These are phyloP conservation scores for Aspergillus sparsus DNA, from an alignment of 495 filamentous ascomycete genomes.

Conservation along the genomic window DNA sequence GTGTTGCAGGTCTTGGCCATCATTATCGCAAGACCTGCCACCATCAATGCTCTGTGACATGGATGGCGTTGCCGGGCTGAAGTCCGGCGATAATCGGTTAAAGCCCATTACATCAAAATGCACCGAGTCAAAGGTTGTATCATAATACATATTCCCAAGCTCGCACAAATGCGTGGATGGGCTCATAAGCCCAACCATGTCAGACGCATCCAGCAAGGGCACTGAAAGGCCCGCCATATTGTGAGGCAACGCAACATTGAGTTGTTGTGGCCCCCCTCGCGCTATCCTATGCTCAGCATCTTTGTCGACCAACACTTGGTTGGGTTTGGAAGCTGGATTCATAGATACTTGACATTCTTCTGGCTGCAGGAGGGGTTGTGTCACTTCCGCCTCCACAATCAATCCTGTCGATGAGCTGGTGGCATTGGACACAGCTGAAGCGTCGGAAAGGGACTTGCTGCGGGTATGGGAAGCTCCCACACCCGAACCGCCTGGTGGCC, in stretches of 20 bases:
- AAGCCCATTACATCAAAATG: conserved; percentile 1
- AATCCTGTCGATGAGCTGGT: not conserved
- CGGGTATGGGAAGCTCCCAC: not conserved
- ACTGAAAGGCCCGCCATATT: not conserved
- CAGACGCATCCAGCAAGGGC: not conserved
- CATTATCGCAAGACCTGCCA: not conserved
- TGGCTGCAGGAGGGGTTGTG: not conserved
- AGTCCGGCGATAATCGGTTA: not conserved
- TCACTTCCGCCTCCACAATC: not conserved
- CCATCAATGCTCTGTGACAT: not conserved
- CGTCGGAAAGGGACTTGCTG: not conserved
- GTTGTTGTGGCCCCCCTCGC: not conserved
- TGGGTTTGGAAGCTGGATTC: not conserved
- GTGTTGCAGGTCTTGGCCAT: not conserved
- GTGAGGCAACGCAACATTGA: not conserved
- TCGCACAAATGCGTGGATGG: not conserved
- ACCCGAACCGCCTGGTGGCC: not conserved
- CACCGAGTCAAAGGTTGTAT: not conserved
- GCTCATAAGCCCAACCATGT: not conserved
- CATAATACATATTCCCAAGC: conserved; percentile 1
- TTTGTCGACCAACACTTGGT: not conserved
- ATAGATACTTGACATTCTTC: not conserved
- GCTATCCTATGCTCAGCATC: not conserved
- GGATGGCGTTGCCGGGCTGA: not conserved
- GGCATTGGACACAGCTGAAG: not conserved